phyloP scores from a whole-genome alignment of 371 early-diverging fungal species.

The Actinomortierella ambigua region DNA sequence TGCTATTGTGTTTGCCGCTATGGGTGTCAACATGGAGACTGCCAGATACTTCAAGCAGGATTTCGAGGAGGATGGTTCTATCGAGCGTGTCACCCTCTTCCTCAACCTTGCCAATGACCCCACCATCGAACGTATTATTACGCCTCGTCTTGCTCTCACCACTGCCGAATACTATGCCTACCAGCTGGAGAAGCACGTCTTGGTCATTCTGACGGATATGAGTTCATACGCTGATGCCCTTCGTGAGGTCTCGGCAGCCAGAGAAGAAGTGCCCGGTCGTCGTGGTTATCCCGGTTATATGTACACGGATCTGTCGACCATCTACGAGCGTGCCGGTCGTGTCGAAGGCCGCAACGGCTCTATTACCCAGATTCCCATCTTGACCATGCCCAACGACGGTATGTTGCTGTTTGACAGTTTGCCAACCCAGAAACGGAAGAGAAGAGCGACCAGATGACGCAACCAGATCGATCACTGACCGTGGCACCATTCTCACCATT shows the following conservation, averaged over 20 bases:
- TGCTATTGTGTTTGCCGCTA: conserved; percentile 99
- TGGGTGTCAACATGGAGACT: conserved; percentile 99
- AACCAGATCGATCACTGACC: neutral
- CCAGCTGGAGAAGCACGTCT: conserved; percentile 99
- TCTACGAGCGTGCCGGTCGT: conserved; percentile 99
- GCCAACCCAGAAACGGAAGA: neutral
- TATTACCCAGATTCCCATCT: conserved; percentile 99
- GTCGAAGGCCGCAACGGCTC: conserved; percentile 99
- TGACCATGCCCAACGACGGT: conserved; percentile 99
- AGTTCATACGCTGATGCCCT: conserved; percentile 99
- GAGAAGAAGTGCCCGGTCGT: conserved; percentile 99
- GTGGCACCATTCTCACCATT: neutral
- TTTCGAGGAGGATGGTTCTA: conserved; percentile 99
- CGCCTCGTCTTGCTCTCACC: conserved; percentile 99
- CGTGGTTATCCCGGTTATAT: conserved; percentile 99
- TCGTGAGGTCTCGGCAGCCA: conserved; percentile 99
- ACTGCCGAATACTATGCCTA: conserved; percentile 99
- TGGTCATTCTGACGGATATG: conserved; percentile 99
- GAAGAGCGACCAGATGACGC: too few species aligned
- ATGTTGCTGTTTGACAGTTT: conserved; percentile 12
- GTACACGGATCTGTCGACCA: conserved; percentile 99
- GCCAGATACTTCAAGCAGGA: conserved; percentile 99
- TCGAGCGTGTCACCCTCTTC: conserved; percentile 99
- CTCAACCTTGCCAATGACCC: conserved; percentile 99
- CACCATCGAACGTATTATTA: conserved; percentile 99